Evolutionary conservation across 2,329 filamentous ascomycete genomes (phyloP), one percentile per base, ranked within the genome.

Genomic region (Talaromyces funiculosus): DNA sequence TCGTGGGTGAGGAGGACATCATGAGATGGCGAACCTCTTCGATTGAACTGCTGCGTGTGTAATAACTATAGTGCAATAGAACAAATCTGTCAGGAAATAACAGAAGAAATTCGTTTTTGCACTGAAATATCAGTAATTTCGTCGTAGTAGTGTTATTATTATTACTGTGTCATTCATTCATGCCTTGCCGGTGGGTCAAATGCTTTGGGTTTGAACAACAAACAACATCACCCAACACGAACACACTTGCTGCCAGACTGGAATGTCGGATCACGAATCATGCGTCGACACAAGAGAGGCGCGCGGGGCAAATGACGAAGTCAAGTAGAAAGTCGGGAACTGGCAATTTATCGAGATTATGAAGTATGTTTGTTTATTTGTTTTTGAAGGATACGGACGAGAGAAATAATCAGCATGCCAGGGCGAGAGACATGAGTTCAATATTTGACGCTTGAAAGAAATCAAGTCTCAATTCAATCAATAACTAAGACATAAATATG

Each of bases 1-100:
- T 65, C 55, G 67, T 67, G 60, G 68, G 69, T 26, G 70, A 68
- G 18, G 66, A 67, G 20, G 66, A 67, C 71, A 74, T 74, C 49
- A 51, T 65, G 31, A 51, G 47, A 40, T 42, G 42, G 18, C 31
- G 29, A 51, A 49, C 12, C 42, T 18, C 12, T 26, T 26, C 2
- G 20, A 45, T 35, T 33, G 49, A 35, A 3, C 3, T 35, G 29
- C 7, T 20, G 20, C 35, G 43, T 47, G 4, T 33, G 6, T 33
- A n/a, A 33, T 33, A 33, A 12, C 12, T 12, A 33, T 33, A 33
- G 31, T 33, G 8, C 31, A n/a, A n/a, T n/a, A 10, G 31, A 33
- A 12, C 2, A 10, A 33, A 33, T n/a, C n/a, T n/a, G 31, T 33
- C 3, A 12, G 12, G 3, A 33, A 26, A 45, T 16, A 4, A 14